Evolutionary conservation across 2,329 filamentous ascomycete species (phyloP).

Genomic region (Colletotrichum cuscutae): DNA sequence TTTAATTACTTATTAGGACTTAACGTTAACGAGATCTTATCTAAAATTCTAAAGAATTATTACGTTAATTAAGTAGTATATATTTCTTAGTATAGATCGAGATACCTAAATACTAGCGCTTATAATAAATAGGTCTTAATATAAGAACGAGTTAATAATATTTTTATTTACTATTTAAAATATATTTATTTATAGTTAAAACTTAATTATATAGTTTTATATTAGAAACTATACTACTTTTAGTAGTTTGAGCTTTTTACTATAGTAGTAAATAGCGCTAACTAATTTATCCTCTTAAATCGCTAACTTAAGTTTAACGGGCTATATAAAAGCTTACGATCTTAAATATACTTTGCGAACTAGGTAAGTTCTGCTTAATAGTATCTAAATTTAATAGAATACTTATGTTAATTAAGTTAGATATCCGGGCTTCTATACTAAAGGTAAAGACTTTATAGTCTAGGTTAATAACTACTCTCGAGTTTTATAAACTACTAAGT

Average conservation of each 20-base stretch:
- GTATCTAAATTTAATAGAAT: background rate
- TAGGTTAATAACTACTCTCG: constrained; percentile 75
- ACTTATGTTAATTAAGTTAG: constrained; percentile 35
- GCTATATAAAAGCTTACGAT: constrained; percentile 69
- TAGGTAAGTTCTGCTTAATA: constrained; percentile 41
- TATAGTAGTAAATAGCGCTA: constrained; percentile 67
- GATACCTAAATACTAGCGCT: constrained; percentile 70
- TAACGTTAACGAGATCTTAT: constrained; percentile 65
- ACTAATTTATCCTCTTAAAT: constrained; percentile 66
- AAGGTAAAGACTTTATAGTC: constrained; percentile 63
- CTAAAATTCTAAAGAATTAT: constrained; percentile 65
- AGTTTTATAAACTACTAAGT: constrained; percentile 69
- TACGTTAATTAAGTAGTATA: constrained; percentile 70
- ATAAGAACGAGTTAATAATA: constrained; percentile 51
- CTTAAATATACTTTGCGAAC: constrained; percentile 64
- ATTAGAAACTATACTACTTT: constrained; percentile 62
- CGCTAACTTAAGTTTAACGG: constrained; percentile 67
- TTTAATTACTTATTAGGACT: constrained; percentile 51
- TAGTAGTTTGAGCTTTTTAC: constrained; percentile 65
- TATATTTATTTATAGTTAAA: background rate
- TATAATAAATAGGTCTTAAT: constrained; percentile 66
- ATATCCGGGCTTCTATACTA: constrained; percentile 60
- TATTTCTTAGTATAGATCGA: constrained; percentile 69
- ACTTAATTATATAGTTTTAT: constrained; percentile 55
- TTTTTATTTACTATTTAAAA: background rate